Percentiles rank a stretch among this genome's conserved stretches.
Conservation (phyloP, 2,329 filamentous ascomycete genomes). For the Calonectria hongkongensis region DNA sequence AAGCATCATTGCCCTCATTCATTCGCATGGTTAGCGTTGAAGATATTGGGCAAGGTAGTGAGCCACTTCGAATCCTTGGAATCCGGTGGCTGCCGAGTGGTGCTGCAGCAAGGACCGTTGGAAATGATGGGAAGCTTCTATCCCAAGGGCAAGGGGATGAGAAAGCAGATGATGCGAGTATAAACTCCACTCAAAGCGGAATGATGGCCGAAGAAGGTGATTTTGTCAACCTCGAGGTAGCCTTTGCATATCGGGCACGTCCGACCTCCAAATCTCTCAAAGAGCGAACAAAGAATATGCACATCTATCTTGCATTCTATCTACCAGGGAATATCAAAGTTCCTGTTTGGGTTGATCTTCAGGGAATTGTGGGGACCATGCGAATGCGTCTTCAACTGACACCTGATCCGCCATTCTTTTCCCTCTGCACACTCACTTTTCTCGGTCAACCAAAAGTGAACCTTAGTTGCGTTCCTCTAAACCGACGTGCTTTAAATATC, state of each 20-base stretch:
- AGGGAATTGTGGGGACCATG: slow-evolving; percentile 82
- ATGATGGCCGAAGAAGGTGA: slow-evolving; percentile 87
- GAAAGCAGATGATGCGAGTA: slow-evolving; percentile 61
- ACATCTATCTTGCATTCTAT: slow-evolving; percentile 83
- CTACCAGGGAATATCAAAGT: slow-evolving; percentile 72
- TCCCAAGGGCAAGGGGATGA: slow-evolving; percentile 60
- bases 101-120: slow-evolving; percentile 78
- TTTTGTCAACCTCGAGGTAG: slow-evolving; percentile 85
- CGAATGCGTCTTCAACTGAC: slow-evolving; percentile 82
- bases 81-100: slow-evolving; percentile 83
- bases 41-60: slow-evolving; percentile 84
- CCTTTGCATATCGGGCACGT: slow-evolving; percentile 82
- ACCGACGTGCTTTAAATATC: slow-evolving; percentile 81
- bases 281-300: slow-evolving; percentile 79
- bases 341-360: slow-evolving; percentile 84
- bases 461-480: slow-evolving; percentile 81
- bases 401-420: slow-evolving; percentile 85
- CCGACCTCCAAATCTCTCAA: slow-evolving; percentile 78
- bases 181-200: slow-evolving; percentile 66
- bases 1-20: slow-evolving; percentile 81
- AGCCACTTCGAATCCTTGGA: slow-evolving; percentile 81
- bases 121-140: slow-evolving; percentile 72
- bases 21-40: slow-evolving; percentile 85
- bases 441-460: slow-evolving; percentile 84
- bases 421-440: slow-evolving; percentile 83